Base-by-base conservation (phyloP, 2,329 filamentous ascomycete species). In the Thielaviopsis euricoi region DNA sequence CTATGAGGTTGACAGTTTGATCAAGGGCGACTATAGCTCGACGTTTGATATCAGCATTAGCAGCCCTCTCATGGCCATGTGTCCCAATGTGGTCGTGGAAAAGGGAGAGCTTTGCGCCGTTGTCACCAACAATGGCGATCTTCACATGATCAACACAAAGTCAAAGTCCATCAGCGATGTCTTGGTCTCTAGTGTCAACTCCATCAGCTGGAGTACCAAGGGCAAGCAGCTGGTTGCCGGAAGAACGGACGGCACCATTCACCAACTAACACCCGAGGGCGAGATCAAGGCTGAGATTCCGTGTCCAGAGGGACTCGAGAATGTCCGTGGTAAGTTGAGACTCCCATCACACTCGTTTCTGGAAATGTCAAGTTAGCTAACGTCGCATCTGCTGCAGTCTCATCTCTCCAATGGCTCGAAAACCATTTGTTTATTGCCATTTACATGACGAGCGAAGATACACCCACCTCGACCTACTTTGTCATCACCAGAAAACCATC, bases 141-240 rank as follows among this genome's bases (percentile, higher is more conserved):
- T 98, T 19, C 74, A 90, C 67, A 82, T 98, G 69, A 87, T 87
- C 7, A 87, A 95, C 68, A 70, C 98, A 60, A 83, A 85, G 65
- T 78, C 83, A 43, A 76, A 78, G 53, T 75, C 75, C 21, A 81
- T 81, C 62, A 87, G 87, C 37, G 77, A 73, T 62, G 74, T 65
- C 0, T 74, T 95, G 62, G 87, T 84, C 65, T 75, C 79, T 26
- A 83, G 86, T 53, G 90, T 95, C 26, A 89, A 84, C 67, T 93
- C 86, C 65, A 79, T 88, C 6, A 85, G 87, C 58, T 98, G 94
- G 93, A 98, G 93, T 69, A 85, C 82, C 61, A 88, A 85, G 67
- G 93, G 93, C 52, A 98, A 95, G 68, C 91, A 97, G 67, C 75
- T 98, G 50, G 84, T 95, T 51, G 90, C 88, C 63, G 93, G 94